Percentiles rank a stretch among this genome's conserved stretches.
phyloP scores from a whole-genome alignment of 75 land plant genomes.

The Azolla pinnata region DNA sequence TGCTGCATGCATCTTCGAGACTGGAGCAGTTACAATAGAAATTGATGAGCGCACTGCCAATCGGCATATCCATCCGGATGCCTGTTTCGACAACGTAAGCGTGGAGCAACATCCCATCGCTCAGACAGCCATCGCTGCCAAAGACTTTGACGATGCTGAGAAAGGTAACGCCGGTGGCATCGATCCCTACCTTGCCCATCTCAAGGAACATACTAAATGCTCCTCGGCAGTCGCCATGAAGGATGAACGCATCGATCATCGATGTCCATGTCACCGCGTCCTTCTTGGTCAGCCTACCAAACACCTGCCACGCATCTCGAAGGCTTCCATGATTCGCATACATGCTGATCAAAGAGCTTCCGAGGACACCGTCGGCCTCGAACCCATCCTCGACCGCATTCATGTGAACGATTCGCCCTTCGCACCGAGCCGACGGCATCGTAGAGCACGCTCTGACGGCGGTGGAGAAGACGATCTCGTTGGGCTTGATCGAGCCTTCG shows the following conservation, averaged over 20 bases:
- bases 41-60: slow-evolving; percentile 5
- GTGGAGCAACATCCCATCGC: slow-evolving; percentile 2
- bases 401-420: slow-evolving; percentile 35
- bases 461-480: background rate
- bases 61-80: background rate
- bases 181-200: slow-evolving; percentile 18
- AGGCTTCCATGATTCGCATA: slow-evolving; percentile 30
- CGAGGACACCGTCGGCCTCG: slow-evolving; percentile 22
- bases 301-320: slow-evolving; percentile 27
- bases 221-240: slow-evolving; percentile 20
- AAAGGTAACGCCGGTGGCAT: slow-evolving; percentile 26
- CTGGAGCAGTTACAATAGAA: slow-evolving; percentile 32
- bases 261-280: slow-evolving; percentile 44
- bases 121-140: background rate
- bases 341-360: slow-evolving; percentile 43
- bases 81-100: background rate
- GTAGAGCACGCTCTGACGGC: slow-evolving; percentile 2
- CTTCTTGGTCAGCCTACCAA: slow-evolving; percentile 29
- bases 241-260: slow-evolving; percentile 18
- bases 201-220: slow-evolving; percentile 25
- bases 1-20: slow-evolving; percentile 15
- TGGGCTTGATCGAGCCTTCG: background rate
- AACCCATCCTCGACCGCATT: slow-evolving; percentile 28
- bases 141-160: background rate
- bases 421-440: slow-evolving; percentile 14